Conservation (phyloP, 1,284 basidiomycete genomes). For the Exobasidium rhododendri region DNA sequence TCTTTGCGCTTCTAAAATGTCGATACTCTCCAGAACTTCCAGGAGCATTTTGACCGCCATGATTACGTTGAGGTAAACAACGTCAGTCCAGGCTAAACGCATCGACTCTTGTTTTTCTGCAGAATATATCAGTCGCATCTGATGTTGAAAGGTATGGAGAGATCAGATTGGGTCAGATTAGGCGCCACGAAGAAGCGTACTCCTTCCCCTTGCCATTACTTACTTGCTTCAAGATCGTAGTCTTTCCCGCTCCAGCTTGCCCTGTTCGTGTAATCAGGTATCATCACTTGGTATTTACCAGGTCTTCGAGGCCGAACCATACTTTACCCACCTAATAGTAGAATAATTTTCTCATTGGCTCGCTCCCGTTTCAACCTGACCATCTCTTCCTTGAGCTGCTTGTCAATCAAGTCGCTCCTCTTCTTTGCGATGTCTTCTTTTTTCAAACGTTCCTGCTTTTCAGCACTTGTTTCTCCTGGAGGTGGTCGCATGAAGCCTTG, state of each 20-base stretch:
- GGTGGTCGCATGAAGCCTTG: neutral
- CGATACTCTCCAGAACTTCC: slow-evolving; percentile 14
- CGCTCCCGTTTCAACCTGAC: neutral
- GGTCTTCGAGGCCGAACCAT: too few relatives aligned
- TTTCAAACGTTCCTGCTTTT: neutral
- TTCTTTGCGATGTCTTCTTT: neutral
- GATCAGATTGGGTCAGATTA: neutral
- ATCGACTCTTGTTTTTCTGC: slow-evolving; percentile 30
- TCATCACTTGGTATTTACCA: too few relatives aligned
- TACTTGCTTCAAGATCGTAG: slow-evolving; percentile 35
- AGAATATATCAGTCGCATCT: slow-evolving; percentile 42
- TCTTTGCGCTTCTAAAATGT: neutral
- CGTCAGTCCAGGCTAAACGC: slow-evolving; percentile 23
- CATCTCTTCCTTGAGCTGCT: neutral
- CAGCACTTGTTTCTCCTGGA: neutral
- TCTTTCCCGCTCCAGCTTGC: slow-evolving; percentile 38
- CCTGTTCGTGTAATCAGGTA: too few relatives aligned
- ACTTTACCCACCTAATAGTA: neutral
- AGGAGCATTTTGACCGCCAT: slow-evolving; percentile 23
- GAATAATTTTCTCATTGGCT: neutral
- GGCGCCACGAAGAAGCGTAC: neutral
- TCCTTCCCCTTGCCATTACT: too few relatives aligned
- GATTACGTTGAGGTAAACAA: slow-evolving; percentile 33
- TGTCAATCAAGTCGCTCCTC: slow-evolving; percentile 3
- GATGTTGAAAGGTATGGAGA: neutral